Percentiles rank a stretch among this genome's conserved stretches.
These are phyloP conservation scores for Flaveria ramosissima DNA, from an alignment of 129 eudicot genomes.

Conservation along the genomic window DNA sequence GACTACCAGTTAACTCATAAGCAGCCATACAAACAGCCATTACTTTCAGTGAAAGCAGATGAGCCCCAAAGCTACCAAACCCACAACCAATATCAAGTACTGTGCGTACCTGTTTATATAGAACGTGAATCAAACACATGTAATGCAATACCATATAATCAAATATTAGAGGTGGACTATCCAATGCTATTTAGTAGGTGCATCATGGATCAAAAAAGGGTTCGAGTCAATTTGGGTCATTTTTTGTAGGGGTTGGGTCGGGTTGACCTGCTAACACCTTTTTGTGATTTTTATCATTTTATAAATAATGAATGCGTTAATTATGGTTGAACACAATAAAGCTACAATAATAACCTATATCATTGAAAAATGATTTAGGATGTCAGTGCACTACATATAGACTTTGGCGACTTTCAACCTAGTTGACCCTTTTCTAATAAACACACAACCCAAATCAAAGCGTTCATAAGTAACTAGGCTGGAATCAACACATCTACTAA, in stretches of 20 bases:
- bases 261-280: background rate
- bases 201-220: background rate
- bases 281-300: background rate
- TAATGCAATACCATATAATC: background rate
- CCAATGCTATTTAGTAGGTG: background rate
- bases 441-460: background rate
- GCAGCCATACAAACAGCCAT: conserved; percentile 87
- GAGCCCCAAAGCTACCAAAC: conserved; percentile 97
- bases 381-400: background rate
- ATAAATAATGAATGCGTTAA: background rate
- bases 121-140: conserved; percentile 1
- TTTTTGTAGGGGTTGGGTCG: background rate
- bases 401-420: background rate
- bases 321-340: background rate
- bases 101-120: conserved; percentile 61
- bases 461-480: background rate
- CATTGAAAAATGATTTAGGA: background rate
- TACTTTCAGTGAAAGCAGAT: conserved; percentile 73
- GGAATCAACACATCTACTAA: background rate
- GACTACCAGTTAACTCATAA: conserved; percentile 91
- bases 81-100: conserved; percentile 95
- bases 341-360: background rate
- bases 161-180: background rate
- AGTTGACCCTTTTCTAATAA: background rate
- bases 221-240: background rate